Percentiles rank a stretch among this genome's conserved stretches.
phyloP scores from a whole-genome alignment of 164 flowering plant species.

The Vitis labrusca region DNA sequence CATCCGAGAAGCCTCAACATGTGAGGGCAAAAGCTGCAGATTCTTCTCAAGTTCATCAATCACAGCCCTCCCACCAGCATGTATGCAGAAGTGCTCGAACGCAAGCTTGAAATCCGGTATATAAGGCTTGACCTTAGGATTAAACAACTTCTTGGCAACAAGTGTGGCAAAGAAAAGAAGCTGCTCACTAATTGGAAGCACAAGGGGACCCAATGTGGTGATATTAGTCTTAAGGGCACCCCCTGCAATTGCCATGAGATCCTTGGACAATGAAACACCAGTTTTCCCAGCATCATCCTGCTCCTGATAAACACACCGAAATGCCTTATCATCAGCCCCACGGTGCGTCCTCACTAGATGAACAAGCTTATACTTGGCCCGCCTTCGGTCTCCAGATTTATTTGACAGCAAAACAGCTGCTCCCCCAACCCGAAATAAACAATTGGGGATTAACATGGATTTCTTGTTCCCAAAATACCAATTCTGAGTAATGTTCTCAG shows the following conservation, averaged over 20 bases:
- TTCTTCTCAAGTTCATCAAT: slow-evolving; percentile 91
- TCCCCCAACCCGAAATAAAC: slow-evolving; percentile 79
- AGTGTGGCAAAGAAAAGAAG: slow-evolving; percentile 61
- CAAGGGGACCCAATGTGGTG: slow-evolving; percentile 76
- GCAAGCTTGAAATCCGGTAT: slow-evolving; percentile 88
- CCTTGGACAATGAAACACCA: slow-evolving; percentile 77
- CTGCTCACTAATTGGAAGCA: slow-evolving; percentile 77
- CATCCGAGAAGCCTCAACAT: slow-evolving; percentile 84
- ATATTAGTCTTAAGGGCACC: slow-evolving; percentile 70
- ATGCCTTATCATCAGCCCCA: slow-evolving; percentile 77
- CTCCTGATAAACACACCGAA: slow-evolving; percentile 71
- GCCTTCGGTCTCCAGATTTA: slow-evolving; percentile 37
- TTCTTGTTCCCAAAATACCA: slow-evolving; percentile 83
- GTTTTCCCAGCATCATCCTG: slow-evolving; percentile 65
- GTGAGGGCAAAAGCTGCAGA: slow-evolving; percentile 49
- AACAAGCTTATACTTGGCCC: slow-evolving; percentile 69
- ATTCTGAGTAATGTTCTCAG: slow-evolving; percentile 81
- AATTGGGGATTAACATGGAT: slow-evolving; percentile 78
- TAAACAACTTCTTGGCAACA: slow-evolving; percentile 51
- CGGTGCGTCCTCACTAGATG: slow-evolving; percentile 76
- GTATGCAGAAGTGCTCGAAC: slow-evolving; percentile 82
- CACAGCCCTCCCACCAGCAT: slow-evolving; percentile 87
- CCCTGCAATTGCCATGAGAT: slow-evolving; percentile 81
- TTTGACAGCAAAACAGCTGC: slow-evolving; percentile 73
- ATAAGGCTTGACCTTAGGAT: slow-evolving; percentile 66